Conservation (phyloP, 805 yeast species). For the Osmozyma mogii region DNA sequence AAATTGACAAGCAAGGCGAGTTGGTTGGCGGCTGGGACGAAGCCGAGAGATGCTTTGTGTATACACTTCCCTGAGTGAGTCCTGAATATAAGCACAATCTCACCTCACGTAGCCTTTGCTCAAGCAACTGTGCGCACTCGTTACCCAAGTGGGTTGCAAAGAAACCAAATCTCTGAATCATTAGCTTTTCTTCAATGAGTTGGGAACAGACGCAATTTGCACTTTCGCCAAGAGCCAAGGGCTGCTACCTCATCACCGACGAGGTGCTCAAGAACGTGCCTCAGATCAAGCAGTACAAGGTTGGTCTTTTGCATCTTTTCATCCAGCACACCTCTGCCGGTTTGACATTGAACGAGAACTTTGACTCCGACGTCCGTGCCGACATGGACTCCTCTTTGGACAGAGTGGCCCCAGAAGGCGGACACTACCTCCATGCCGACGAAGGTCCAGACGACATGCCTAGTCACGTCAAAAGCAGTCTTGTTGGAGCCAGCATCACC, state of each 20-base stretch:
- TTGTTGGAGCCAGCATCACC: slow-evolving; percentile 49
- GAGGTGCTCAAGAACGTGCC: slow-evolving; percentile 53
- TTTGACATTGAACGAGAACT: slow-evolving; percentile 68
- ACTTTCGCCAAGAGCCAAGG: slow-evolving; percentile 51
- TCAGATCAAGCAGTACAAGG: slow-evolving; percentile 47
- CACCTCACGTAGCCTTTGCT: neutral
- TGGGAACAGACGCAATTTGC: slow-evolving; percentile 59
- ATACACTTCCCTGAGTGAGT: neutral
- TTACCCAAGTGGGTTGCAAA: slow-evolving; percentile 1
- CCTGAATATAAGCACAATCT: neutral
- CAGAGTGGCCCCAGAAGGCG: slow-evolving; percentile 59
- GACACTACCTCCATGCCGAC: slow-evolving; percentile 52
- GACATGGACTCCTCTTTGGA: slow-evolving; percentile 63
- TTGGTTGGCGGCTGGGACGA: slow-evolving; percentile 15
- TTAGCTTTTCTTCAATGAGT: slow-evolving; percentile 10
- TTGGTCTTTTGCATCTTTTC: slow-evolving; percentile 61
- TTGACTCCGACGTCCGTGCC: slow-evolving; percentile 66
- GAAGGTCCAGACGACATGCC: slow-evolving; percentile 87
- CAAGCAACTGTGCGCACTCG: neutral
- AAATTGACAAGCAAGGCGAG: slow-evolving; percentile 4
- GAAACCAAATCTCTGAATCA: neutral
- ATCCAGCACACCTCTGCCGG: slow-evolving; percentile 79
- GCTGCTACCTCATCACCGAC: slow-evolving; percentile 64
- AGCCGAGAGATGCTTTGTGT: slow-evolving; percentile 7
- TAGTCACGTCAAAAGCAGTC: slow-evolving; percentile 57